phyloP scores from a whole-genome alignment of 352 stramenopile species.

The Phytopythium helicoides region DNA sequence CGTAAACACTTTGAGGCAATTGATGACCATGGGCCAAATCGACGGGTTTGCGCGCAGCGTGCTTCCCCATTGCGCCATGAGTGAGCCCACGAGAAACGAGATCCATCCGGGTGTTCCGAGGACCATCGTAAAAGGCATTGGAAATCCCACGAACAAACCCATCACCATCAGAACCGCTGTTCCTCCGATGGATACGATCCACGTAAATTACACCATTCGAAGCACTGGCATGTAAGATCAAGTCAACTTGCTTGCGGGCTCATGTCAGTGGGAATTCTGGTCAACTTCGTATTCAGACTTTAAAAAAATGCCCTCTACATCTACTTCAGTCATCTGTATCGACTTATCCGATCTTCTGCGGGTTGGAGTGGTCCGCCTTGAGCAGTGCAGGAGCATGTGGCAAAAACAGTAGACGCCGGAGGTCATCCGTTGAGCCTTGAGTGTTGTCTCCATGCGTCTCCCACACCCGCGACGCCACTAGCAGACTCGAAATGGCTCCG shows the following conservation, averaged over 20 bases:
- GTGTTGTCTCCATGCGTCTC: conserved; percentile 82
- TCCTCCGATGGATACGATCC: background rate
- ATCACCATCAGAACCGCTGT: conserved; percentile 5
- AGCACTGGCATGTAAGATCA: too few species aligned
- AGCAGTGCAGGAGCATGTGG: conserved; percentile 74
- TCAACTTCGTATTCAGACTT: too few species aligned
- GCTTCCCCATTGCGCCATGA: conserved; percentile 5
- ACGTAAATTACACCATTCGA: conserved; percentile 4
- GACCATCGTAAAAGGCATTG: conserved; percentile 17
- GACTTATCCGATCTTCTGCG: conserved; percentile 87
- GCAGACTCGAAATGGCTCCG: conserved; percentile 74
- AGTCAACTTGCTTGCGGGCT: too few species aligned
- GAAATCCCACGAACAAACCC: conserved; percentile 10
- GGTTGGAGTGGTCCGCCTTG: conserved; percentile 78
- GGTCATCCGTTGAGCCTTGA: conserved; percentile 74
- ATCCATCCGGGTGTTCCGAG: conserved; percentile 13
- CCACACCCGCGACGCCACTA: conserved; percentile 79
- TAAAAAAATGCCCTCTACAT: background rate
- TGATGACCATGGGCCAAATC: conserved; percentile 6
- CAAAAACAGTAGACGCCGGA: conserved; percentile 69
- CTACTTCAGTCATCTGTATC: conserved; percentile 4
- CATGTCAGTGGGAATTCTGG: too few species aligned
- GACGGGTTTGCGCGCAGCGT: conserved; percentile 5
- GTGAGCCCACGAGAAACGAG: conserved; percentile 10
- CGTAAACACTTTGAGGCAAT: conserved; percentile 8